Percentiles rank a stretch among this genome's conserved stretches.
Conservation (phyloP, 2,329 filamentous ascomycete species). For the Sporothrix curviconia region DNA sequence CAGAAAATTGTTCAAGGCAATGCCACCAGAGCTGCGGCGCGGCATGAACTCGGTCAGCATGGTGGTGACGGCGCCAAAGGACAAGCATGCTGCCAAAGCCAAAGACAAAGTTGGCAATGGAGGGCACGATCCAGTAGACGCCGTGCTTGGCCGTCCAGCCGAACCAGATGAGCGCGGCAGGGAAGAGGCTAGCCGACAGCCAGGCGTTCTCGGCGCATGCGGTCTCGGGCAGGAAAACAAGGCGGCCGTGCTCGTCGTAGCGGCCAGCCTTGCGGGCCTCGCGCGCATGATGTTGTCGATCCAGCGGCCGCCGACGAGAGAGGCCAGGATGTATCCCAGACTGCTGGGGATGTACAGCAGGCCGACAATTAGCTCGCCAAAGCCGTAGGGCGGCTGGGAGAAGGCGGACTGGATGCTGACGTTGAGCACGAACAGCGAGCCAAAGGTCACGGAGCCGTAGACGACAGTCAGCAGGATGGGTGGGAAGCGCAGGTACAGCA, state of each 20-base stretch:
- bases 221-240: conserved; percentile 71
- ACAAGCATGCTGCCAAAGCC: conserved; percentile 74
- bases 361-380: conserved; percentile 61
- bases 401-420: conserved; percentile 70
- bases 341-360: conserved; percentile 71
- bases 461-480: conserved; percentile 67
- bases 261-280: conserved; percentile 65
- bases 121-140: conserved; percentile 56
- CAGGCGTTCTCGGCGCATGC: conserved; percentile 78
- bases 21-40: conserved; percentile 60
- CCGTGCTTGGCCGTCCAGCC: conserved; percentile 67
- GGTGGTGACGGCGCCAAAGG: conserved; percentile 65
- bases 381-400: conserved; percentile 59
- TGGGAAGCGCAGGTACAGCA: conserved; percentile 67
- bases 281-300: conserved; percentile 73
- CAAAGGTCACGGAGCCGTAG: conserved; percentile 69
- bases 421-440: conserved; percentile 69
- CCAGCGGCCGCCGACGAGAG: conserved; percentile 67
- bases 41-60: conserved; percentile 85
- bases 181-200: conserved; percentile 65
- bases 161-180: conserved; percentile 64
- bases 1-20: conserved; percentile 76
- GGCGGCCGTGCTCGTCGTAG: conserved; percentile 58
- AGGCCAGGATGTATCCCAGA: conserved; percentile 63
- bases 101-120: conserved; percentile 65